Base-by-base conservation (phyloP, 768 basidiomycete species). In the Lentinula aciculospora region DNA sequence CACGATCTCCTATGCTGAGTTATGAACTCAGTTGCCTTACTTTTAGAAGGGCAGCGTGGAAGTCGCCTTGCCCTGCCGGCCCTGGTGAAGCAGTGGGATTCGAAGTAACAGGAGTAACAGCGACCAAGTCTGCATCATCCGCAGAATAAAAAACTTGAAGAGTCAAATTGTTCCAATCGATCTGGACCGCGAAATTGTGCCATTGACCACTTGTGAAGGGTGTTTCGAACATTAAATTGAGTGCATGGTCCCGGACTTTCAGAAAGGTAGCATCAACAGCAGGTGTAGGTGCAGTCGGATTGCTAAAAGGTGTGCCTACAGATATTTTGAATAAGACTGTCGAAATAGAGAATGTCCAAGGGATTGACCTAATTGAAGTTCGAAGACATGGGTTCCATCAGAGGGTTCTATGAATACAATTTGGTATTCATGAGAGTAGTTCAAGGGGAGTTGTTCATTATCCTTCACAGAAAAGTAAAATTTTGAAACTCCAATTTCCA, bases 11-110 rank as follows among this genome's bases (percentile, higher is more conserved):
- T 6, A 46, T 10, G 3, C 10, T 3, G 5, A 36, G 56, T 34
- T 1, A 13, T 47, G 10, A 17, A 25, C 5, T 1, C n/a, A 10
- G 10, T 15, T 25, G n/a, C 63, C 70, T 34, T 32, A 83, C 81
- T 76, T 86, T 85, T 50, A 86, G 69, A 3, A 85, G 64, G 2
- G 80, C 83, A 61, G 85, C 78, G 63, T 85, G 83, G 71, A 82
- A 84, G 50, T 86, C 81, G 7, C 85, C 85, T 61, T 75, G 72
- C 4, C 79, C 82, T 9, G 66, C 68, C n/a, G 73, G 55, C 3
- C 82, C 82, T 2, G 64, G 40, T 5, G 69, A 62, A 2, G 68
- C 71, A 15, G 74, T 74, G 45, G 67, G 65, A 63, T 83, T 86
- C 7, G 71, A 67, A 27, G 73, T 62, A 1, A 74, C 67, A 6